Base-by-base conservation (phyloP, 257 asterid genomes). In the Henckelia pumila region DNA sequence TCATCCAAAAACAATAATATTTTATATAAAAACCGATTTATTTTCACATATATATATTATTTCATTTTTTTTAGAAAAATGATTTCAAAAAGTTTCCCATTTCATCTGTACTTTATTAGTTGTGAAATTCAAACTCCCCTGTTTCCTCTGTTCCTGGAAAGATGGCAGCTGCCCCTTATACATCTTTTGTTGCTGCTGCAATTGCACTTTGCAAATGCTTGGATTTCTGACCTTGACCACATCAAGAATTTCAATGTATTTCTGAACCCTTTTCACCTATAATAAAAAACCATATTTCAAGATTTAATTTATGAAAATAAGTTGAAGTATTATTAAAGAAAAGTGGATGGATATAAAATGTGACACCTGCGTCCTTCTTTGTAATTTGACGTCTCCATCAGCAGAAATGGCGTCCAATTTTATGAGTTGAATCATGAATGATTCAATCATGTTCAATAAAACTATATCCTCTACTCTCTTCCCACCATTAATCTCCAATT, bases 241-340 rank as follows among this genome's bases (percentile, higher is more conserved):
- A 63, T 93, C 99, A 49, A 93, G 96, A 78, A 80, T 78, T 77
- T 93, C 97, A 5, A 93, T 88, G 73, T 83, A 84, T 64, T 81
- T 88, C 63, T 93, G 99, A 68, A 90, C 99, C 81, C 92, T 88
- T 66, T 87, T 93, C 73, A 92, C 98, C 98, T 92, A 56, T 72
- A 70, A 13, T 44, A 71, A 66, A 28, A 22, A 61, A 3, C 5
- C 53, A 50, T 33, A 40, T 17, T 72, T 13, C 28, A 62, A n/a
- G 2, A 28, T 19, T 10, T 26, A 9, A 28, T 7, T n/a, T 20
- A 8, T 2, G 13, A 56, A 30, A 16, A 4, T 1, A 17, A 9
- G 44, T 33, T 9, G 5, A 13, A 30, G 22, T 2, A 55, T 19
- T 55, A 5, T n/a, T n/a, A n/a, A n/a, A 9, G 2, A 11, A 1